Base-by-base conservation (phyloP, 2,329 filamentous ascomycete species). In the Stagonosporopsis chrysanthemi region DNA sequence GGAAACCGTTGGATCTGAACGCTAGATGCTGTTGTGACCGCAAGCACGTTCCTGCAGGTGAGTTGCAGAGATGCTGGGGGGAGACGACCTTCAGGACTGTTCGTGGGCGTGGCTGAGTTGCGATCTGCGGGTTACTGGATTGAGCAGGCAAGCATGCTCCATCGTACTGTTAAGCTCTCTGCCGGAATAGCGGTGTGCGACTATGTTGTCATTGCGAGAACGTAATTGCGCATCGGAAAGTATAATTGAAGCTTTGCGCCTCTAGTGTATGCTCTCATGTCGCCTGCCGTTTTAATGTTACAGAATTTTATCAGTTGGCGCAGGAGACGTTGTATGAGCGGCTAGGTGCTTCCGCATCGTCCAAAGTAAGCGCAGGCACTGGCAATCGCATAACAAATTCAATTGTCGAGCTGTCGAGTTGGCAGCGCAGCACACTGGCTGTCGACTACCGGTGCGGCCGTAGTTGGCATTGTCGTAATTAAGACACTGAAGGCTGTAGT, bases 231-330 rank as follows among this genome's bases (percentile, higher is more conserved):
- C 15, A 17, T 35, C 39, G 29, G 14, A 14, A 23, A 7, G 24
- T 29, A 28, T 29, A 43, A 17, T 31, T 23, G 47, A 23, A 48
- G 12, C n/a, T 26, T n/a, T 15, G 14, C 1, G 3, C 36, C 14
- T 15, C n/a, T 3, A 51, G 17, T 42, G 28, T 23, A 22, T 31
- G 42, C 9, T n/a, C 31, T 45, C 43, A 43, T 43, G 38, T 38
- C 19, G 29, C 15, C 43, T 15, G 42, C 38, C 23, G 42, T 39
- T 48, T 42, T 9, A 26, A 39, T 56, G 43, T 33, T 29, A 52
- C 42, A 19, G 28, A 19, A 15, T 26, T 29, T 19, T 8, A n/a
- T 33, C 46, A 31, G 47, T 51, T 46, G 33, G n/a, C 36, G 36
- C 46, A 42, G 46, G 12, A 31, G 14, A 51, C 15, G 26, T 19